A percentile compares a stretch with the other conserved stretches of the same genome.
phyloP scores from a whole-genome alignment of 768 basidiomycete genomes.

The Suillus weaverae region DNA sequence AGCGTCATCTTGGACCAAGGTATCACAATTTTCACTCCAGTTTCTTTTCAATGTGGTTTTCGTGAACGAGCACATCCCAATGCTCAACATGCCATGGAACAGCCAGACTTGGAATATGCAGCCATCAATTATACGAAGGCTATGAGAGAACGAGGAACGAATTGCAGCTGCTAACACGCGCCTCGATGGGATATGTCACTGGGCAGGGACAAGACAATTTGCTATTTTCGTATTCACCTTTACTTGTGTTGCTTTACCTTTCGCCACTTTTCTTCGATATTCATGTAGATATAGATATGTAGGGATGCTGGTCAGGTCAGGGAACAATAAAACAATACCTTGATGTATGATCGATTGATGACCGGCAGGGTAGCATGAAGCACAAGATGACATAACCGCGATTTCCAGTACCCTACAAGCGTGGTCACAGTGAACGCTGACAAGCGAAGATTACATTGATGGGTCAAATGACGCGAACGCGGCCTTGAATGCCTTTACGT shows the following conservation, averaged over 20 bases:
- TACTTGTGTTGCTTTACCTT: neutral
- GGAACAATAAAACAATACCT: neutral
- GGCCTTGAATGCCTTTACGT: constrained; percentile 80
- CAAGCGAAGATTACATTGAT: constrained; percentile 23
- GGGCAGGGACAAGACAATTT: neutral
- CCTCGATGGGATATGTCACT: neutral
- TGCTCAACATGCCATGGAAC: neutral
- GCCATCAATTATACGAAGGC: neutral
- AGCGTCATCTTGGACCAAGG: neutral
- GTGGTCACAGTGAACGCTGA: neutral
- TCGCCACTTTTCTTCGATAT: neutral
- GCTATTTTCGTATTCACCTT: neutral
- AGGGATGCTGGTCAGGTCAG: neutral
- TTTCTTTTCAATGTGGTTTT: neutral
- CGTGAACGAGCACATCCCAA: neutral
- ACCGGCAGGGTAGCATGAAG: neutral
- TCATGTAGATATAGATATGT: neutral
- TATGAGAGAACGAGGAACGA: neutral
- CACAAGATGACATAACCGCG: neutral
- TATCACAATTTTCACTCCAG: neutral
- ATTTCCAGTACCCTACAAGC: constrained; percentile 1
- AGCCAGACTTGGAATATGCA: neutral
- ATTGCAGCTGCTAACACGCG: neutral
- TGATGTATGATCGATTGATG: neutral
- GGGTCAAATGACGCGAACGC: constrained; percentile 80